Evolutionary conservation across 805 yeast species (phyloP), one percentile per base, ranked within the genome.

Genomic region (Sugiyamaella smithiae): DNA sequence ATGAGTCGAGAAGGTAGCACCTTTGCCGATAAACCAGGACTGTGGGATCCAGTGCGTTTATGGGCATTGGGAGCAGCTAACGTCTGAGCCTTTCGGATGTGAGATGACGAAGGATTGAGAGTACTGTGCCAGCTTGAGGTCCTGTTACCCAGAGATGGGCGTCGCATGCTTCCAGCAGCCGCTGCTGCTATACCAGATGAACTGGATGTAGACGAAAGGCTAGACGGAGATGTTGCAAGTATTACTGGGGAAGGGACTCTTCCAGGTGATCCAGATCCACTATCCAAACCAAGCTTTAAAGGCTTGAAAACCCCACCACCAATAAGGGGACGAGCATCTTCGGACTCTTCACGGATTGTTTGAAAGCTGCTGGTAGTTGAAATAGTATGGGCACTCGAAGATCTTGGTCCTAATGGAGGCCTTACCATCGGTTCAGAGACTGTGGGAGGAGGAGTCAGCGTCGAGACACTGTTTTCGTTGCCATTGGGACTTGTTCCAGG

Each of bases 1-100:
- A 20, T 23, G 17, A 35, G 31, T 2, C 28, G 38, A 5, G 8
- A 11, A 1, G 26, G 26, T 23, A 36, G 29, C 14, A 37, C 29
- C 28, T 33, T 40, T 19, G 41, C 28, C 14, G 46, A 28, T 37
- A 46, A 29, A 24, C 47, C 48, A 7, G 56, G 59, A 46, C 52
- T 43, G 28, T 49, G 59, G 17, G 55, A 49, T 36, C 47, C 51
- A 6, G 56, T 43, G 11, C 55, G 45, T 24, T 43, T 45, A 36
- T 48, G 47, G 12, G 22, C 19, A 22, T 43, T 23, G 9, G 45
- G 22, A 6, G 45, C 31, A n/a, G n/a, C n/a, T 22, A 29, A 20
- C 35, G 28, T 11, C 16, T 17, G 31, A n/a, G 31, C 5, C 22
- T 45, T 36, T 8, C 43, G 43, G 38, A 33, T 35, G 14, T 43